Base-by-base conservation (phyloP, 768 basidiomycete genomes). In the Sarcodon aspratus region DNA sequence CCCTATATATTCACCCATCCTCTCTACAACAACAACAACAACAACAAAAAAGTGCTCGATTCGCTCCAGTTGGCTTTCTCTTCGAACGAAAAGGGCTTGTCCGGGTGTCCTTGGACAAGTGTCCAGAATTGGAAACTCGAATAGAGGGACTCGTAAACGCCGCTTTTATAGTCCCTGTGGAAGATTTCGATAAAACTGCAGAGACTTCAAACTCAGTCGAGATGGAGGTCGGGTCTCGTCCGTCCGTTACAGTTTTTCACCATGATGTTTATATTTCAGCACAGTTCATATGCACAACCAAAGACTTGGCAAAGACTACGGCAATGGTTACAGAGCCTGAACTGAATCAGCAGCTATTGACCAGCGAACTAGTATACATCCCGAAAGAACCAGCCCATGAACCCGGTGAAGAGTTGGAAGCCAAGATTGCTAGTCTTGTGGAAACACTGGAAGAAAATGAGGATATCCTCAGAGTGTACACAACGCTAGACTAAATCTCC, bases 61-160 rank as follows among this genome's bases (percentile, higher is more conserved):
- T 79, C 36, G 68, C 82, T 2, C 74, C 81, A 0, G 81, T 84
- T 21, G 75, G 73, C 52, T 85, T 76, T 59, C 75, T 83, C 70
- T 85, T 85, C 55, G 64, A 69, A 50, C 69, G 75, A 31, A 66
- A 69, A 57, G 82, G 80, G 13, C 67, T 67, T 48, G 69, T 84
- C 33, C 69, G 65, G 48, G 67, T 79, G 13, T 56, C 67, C 12
- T 50, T 74, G 9, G 64, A 65, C 15, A 48, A 59, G 17, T 59
- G 63, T 48, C 62, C 62, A 18, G 62, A 66, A 51, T 51, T 61
- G 6, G 60, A 59, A 7, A 50, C 49, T 10, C 52, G 55, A 10
- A 44, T 63, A 6, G 72, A 72, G 21, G 40, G 47, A 35, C 58
- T 77, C 7, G 59, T 76, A 44, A 70, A 75, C 18, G 46, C 57